Percentiles rank a stretch among this genome's conserved stretches.
Evolutionary conservation across 2,329 filamentous ascomycete genomes (phyloP).

Genomic region (Apiospora sp.): DNA sequence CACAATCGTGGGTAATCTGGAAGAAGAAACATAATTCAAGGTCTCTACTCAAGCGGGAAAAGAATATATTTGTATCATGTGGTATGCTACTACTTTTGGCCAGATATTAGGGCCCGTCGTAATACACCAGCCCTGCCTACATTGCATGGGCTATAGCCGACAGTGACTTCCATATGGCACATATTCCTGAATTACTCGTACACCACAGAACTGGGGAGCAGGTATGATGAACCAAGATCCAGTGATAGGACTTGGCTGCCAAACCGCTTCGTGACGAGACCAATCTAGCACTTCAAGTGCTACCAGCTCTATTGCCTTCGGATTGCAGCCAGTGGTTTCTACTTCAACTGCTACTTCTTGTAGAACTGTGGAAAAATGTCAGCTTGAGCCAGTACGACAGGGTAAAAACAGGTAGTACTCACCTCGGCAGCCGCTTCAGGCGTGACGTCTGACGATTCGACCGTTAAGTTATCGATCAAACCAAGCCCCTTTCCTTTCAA

Average conservation of each 20-base stretch:
- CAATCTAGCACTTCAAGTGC: background rate
- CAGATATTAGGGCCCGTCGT: background rate
- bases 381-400: background rate
- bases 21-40: too few species aligned
- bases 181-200: background rate
- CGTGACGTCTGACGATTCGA: slow-evolving; percentile 70
- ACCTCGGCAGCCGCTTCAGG: slow-evolving; percentile 75
- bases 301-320: background rate
- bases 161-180: background rate
- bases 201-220: background rate
- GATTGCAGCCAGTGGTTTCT: background rate
- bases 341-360: background rate
- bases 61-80: background rate
- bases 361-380: slow-evolving; percentile 3
- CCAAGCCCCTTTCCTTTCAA: slow-evolving; percentile 74
- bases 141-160: background rate
- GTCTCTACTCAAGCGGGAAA: background rate
- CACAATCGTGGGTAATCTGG: too few species aligned
- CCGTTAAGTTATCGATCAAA: slow-evolving; percentile 71
- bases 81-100: background rate
- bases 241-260: background rate
- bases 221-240: background rate
- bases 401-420: slow-evolving; percentile 26
- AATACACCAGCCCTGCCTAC: background rate
- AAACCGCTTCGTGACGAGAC: background rate